Percentiles rank a stretch among this genome's conserved stretches.
Evolutionary conservation across 148 eudicot species (phyloP).

Genomic region (Amaranthus palmeri): DNA sequence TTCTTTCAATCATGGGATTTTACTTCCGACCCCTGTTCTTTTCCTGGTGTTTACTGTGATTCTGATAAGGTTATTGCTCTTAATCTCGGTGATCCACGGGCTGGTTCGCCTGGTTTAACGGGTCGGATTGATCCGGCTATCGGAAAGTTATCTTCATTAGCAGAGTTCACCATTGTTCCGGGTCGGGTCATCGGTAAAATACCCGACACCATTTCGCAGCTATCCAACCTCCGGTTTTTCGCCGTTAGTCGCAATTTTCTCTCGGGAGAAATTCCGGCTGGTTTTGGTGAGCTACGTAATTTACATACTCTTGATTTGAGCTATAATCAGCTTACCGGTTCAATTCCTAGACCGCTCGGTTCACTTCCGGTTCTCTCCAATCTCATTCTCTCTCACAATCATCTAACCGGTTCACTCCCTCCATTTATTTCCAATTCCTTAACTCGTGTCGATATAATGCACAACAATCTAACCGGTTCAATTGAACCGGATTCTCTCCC

Average conservation of each 20-base stretch:
- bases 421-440: conserved; percentile 36
- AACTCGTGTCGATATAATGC: conserved; percentile 70
- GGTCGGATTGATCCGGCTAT: conserved; percentile 73
- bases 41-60: conserved; percentile 70
- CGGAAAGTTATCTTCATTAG: conserved; percentile 52
- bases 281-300: conserved; percentile 35
- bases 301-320: conserved; percentile 69
- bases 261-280: conserved; percentile 58
- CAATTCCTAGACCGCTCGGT: conserved; percentile 51
- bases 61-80: conserved; percentile 53
- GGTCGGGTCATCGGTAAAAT: conserved; percentile 60
- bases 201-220: conserved; percentile 45
- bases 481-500: conserved; percentile 46
- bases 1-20: conserved; percentile 83
- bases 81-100: conserved; percentile 76
- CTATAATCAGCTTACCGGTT: conserved; percentile 67
- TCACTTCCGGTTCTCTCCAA: conserved; percentile 46
- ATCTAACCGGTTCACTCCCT: conserved; percentile 54
- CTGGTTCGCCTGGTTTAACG: conserved; percentile 69
- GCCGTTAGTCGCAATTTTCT: conserved; percentile 62
- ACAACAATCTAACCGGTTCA: conserved; percentile 60
- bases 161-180: conserved; percentile 71
- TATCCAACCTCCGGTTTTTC: conserved; percentile 50
- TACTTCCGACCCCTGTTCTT: conserved; percentile 77
- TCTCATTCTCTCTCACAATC: conserved; percentile 58